Base-by-base conservation (phyloP, 306 rosid genomes). In the Castanea crenata region DNA sequence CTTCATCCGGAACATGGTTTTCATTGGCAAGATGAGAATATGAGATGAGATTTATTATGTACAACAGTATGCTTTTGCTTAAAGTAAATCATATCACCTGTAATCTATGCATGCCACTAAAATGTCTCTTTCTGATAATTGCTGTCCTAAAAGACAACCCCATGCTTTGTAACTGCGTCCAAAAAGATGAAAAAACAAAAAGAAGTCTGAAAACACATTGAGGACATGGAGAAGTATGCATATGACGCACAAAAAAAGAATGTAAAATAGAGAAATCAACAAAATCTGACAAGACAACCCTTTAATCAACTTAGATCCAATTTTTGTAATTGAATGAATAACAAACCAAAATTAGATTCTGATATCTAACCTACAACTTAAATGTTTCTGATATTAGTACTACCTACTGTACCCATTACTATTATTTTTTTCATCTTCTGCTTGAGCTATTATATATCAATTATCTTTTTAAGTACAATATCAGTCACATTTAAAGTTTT, bases 21-120 rank as follows among this genome's bases (percentile, higher is more conserved):
- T 59, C 73, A n/a, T 21, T 3, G 46, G 69, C 57, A 51, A 76
- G 3, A n/a, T 38, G 34, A 12, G 54, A 51, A 76, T 1, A n/a
- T 27, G 34, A 49, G 54, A 12, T 38, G 34, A 14, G 57, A 76
- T 61, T 19, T 71, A 41, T 15, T 62, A 51, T 70, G 12, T 71
- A 57, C 25, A 23, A 46, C 35, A 49, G 59, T n/a, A 64, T 23
- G 58, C 20, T 46, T 35, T 55, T 41, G 38, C 63, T 75, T 55
- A 64, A 75, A 75, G 59, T 25, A 34, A 27, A 54, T 6, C 68
- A 32, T 5, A 20, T 71, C 81, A 94, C 98, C 98, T 88, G 91
- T 94, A 94, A 86, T 94, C 98, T 70, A 94, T 90, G 89, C 97
- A 94, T 41, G 98, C 97, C 80, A 94, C 97, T 70, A 94, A 88